These are phyloP conservation scores for Paecilomyces sp. DNA, from an alignment of 2,329 filamentous ascomycete genomes.

Conservation along the genomic window DNA sequence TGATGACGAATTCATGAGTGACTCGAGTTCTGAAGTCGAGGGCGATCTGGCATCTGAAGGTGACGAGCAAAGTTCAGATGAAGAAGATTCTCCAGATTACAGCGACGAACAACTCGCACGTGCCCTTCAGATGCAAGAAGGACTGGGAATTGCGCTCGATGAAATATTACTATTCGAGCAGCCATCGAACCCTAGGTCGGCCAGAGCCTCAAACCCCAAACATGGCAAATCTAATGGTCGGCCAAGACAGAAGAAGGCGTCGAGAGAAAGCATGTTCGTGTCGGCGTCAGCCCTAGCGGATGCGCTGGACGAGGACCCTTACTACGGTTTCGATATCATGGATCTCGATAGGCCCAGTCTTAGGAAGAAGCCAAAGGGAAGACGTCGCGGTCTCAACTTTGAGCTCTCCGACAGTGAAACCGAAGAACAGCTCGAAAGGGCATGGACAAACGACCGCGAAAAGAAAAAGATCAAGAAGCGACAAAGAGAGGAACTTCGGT, in stretches of 20 bases:
- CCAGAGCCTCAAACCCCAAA: background rate
- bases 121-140: background rate
- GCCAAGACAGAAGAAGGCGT: background rate
- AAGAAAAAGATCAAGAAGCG: constrained; percentile 66
- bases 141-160: background rate
- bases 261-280: constrained; percentile 35
- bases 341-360: constrained; percentile 68
- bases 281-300: constrained; percentile 52
- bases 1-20: background rate
- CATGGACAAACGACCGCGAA: constrained; percentile 61
- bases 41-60: background rate
- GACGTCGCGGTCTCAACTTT: constrained; percentile 47
- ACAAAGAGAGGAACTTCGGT: constrained; percentile 61
- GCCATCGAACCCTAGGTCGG: background rate
- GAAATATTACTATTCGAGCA: background rate
- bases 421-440: constrained; percentile 50
- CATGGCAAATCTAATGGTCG: background rate
- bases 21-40: background rate
- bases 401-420: constrained; percentile 62
- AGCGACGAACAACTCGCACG: constrained; percentile 46
- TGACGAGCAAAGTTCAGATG: background rate
- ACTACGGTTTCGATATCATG: constrained; percentile 75
- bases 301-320: constrained; percentile 51
- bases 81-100: constrained; percentile 1
- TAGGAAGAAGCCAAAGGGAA: constrained; percentile 57